These are phyloP conservation scores for Russula olivacea DNA, from an alignment of 768 basidiomycete species.

Conservation along the genomic window DNA sequence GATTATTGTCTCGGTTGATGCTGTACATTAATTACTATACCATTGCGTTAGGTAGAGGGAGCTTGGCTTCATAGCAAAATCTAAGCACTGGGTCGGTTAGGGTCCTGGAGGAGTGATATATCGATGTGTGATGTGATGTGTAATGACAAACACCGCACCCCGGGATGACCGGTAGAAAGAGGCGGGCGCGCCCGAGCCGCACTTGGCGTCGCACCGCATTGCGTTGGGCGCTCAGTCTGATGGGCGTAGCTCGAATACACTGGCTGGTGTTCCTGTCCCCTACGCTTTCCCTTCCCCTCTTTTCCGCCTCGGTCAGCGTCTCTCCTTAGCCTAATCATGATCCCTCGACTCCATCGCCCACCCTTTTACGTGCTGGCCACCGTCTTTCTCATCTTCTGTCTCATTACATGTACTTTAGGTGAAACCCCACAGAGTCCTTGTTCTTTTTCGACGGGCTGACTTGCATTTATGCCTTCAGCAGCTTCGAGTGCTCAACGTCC, in stretches of 20 bases:
- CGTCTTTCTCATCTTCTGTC: constrained; percentile 13
- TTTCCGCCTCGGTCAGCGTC: not conserved
- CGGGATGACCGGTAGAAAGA: too few species aligned
- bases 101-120: too few species aligned
- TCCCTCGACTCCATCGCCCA: not conserved
- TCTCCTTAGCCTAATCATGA: constrained; percentile 1
- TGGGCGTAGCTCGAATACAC: not conserved
- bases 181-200: not conserved
- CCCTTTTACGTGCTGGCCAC: constrained; percentile 25
- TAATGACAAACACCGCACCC: too few species aligned
- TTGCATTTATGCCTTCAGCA: not conserved
- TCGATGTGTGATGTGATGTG: too few species aligned
- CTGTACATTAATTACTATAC: constrained; percentile 19
- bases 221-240: not conserved
- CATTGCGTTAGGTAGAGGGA: constrained; percentile 13
- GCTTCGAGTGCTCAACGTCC: constrained; percentile 31
- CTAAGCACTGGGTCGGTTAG: constrained; percentile 18
- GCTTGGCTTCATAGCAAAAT: constrained; percentile 21
- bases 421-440: not conserved
- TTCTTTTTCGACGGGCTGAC: not conserved
- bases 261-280: not conserved
- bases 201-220: not conserved
- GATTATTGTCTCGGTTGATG: not conserved
- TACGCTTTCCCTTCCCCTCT: not conserved
- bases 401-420: constrained; percentile 19